phyloP scores from a whole-genome alignment of 768 basidiomycete species.

The Tricholoma bakamatsutake region DNA sequence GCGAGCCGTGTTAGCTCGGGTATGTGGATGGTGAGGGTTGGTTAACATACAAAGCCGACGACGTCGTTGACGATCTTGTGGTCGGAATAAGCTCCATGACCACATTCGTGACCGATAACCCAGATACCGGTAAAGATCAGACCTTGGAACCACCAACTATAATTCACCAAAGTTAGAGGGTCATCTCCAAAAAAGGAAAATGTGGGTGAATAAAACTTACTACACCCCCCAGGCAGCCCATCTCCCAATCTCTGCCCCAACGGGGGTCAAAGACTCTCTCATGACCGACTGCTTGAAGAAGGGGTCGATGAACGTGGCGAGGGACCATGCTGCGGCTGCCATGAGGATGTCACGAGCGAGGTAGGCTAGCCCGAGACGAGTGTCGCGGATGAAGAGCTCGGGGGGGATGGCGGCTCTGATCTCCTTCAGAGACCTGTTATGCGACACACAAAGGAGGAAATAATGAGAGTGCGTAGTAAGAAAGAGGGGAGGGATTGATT shows the following conservation, averaged over 20 bases:
- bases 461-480: not conserved
- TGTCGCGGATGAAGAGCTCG: constrained; percentile 38
- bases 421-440: constrained; percentile 39
- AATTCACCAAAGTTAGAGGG: not conserved
- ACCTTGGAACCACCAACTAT: constrained; percentile 58
- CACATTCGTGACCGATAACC: constrained; percentile 60
- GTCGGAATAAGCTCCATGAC: constrained; percentile 51
- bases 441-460: not conserved
- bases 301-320: constrained; percentile 39
- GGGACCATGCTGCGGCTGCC: constrained; percentile 35
- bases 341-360: constrained; percentile 42
- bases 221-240: constrained; percentile 43
- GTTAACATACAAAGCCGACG: constrained; percentile 50
- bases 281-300: constrained; percentile 25
- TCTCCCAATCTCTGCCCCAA: constrained; percentile 30
- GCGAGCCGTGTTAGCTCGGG: not conserved
- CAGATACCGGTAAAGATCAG: constrained; percentile 51
- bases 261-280: constrained; percentile 21
- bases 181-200: too few species aligned
- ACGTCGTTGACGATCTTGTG: constrained; percentile 41
- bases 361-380: constrained; percentile 33
- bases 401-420: constrained; percentile 45
- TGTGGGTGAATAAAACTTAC: constrained; percentile 31
- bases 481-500: not conserved
- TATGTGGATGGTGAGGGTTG: too few species aligned